phyloP scores from a whole-genome alignment of 306 rosid species.

The Acacia crassicarpa region DNA sequence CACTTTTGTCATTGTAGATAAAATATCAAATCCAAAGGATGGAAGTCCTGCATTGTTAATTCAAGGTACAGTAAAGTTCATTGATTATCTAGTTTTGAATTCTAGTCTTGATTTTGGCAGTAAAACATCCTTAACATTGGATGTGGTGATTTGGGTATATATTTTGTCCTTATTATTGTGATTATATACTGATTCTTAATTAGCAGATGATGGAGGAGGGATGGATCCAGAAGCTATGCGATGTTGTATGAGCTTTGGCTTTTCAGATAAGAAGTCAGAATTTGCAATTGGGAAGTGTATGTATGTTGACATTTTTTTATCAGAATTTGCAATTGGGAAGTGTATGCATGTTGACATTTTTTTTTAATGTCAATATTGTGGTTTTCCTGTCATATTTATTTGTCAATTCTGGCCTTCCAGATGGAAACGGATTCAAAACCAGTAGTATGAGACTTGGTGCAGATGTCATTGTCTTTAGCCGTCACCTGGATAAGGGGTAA shows the following conservation, averaged over 20 bases:
- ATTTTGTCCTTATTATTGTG: constrained; percentile 3
- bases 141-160: neutral
- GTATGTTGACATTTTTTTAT: constrained; percentile 39
- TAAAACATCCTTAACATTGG: constrained; percentile 1
- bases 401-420: constrained; percentile 56
- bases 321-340: constrained; percentile 75
- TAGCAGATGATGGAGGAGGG: constrained; percentile 88
- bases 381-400: constrained; percentile 34
- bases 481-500: constrained; percentile 63
- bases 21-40: constrained; percentile 78
- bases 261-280: constrained; percentile 75
- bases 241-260: constrained; percentile 95
- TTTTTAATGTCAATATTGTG: constrained; percentile 19
- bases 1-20: constrained; percentile 84
- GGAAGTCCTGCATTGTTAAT: constrained; percentile 81
- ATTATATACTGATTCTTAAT: constrained; percentile 28
- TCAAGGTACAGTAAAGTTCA: constrained; percentile 62
- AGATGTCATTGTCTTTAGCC: constrained; percentile 88
- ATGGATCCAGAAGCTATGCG: constrained; percentile 89
- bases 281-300: constrained; percentile 86
- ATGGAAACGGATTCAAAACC: constrained; percentile 99
- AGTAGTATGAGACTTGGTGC: constrained; percentile 99
- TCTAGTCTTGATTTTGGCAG: neutral
- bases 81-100: constrained; percentile 15
- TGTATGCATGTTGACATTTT: constrained; percentile 56